Conservation (phyloP, 768 basidiomycete species). For the Tricholoma flavovirens region DNA sequence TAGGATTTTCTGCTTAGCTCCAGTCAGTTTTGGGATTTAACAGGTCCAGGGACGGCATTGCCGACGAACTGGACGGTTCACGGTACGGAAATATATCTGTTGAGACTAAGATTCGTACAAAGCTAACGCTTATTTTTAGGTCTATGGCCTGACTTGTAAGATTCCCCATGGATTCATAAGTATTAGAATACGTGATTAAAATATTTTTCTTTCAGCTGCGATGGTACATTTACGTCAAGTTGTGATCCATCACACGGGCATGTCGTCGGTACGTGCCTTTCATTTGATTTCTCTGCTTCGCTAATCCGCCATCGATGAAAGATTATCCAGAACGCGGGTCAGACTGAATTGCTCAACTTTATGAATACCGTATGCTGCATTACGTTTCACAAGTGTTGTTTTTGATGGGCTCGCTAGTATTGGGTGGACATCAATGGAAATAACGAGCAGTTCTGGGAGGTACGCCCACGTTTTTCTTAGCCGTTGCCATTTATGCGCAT, state of each 20-base stretch:
- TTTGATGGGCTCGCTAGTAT: constrained; percentile 30
- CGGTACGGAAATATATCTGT: constrained; percentile 34
- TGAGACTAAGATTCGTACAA: background rate
- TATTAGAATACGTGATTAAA: background rate
- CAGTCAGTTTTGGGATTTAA: constrained; percentile 62
- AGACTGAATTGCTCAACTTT: constrained; percentile 46
- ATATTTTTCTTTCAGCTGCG: constrained; percentile 39
- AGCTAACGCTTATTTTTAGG: constrained; percentile 30
- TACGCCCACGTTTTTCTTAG: constrained; percentile 13
- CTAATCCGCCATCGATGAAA: constrained; percentile 28
- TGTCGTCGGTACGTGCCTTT: constrained; percentile 20
- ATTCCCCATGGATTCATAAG: background rate
- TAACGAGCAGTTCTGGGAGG: constrained; percentile 67
- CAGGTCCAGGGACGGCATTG: constrained; percentile 56
- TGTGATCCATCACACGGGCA: constrained; percentile 35
- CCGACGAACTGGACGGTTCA: constrained; percentile 69
- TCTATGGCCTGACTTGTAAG: constrained; percentile 62
- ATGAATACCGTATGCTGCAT: constrained; percentile 38
- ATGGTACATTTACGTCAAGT: constrained; percentile 31
- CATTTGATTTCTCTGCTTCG: background rate
- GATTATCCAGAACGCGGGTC: constrained; percentile 58
- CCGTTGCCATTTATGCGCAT: constrained; percentile 1
- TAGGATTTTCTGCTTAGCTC: background rate
- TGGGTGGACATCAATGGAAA: constrained; percentile 59
- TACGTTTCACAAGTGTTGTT: background rate